A percentile compares a stretch with the other conserved stretches of the same genome.
Conservation (phyloP, 371 early-diverging fungal species). For the Rhizomucor pusillus region DNA sequence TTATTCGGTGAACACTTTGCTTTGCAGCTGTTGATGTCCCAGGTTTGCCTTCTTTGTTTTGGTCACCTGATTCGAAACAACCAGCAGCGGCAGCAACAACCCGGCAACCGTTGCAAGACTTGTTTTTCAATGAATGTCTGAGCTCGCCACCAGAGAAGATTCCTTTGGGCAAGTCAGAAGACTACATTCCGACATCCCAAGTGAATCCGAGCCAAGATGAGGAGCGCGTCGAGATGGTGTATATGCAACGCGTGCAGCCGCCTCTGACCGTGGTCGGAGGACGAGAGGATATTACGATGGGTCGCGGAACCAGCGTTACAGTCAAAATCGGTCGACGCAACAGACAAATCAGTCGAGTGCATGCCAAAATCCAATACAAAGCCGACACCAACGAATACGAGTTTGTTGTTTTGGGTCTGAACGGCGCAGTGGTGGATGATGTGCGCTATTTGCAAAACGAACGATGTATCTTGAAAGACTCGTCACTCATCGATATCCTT, state of each 20-base stretch:
- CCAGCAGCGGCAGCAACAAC: not conserved
- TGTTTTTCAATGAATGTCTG: not conserved
- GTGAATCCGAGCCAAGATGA: conserved; percentile 2
- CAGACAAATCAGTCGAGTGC: conserved; percentile 57
- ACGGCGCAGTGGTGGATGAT: conserved; percentile 46
- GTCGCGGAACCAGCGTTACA: conserved; percentile 54
- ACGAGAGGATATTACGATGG: conserved; percentile 49
- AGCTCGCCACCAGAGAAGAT: conserved; percentile 10
- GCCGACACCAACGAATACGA: conserved; percentile 28
- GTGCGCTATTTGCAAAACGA: conserved; percentile 33
- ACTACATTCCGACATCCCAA: conserved; percentile 27
- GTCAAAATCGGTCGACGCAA: conserved; percentile 59
- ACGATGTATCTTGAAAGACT: conserved; percentile 22
- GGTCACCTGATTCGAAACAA: not conserved
- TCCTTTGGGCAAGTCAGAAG: conserved; percentile 29
- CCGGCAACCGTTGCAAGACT: conserved; percentile 8
- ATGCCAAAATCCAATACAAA: conserved; percentile 52
- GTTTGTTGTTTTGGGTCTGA: conserved; percentile 55
- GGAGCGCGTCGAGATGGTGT: conserved; percentile 5
- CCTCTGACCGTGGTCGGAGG: conserved; percentile 32
- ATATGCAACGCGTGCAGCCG: conserved; percentile 2
- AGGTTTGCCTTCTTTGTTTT: not conserved
- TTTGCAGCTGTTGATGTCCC: not conserved
- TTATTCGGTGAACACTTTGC: no score
- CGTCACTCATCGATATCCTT: conserved; percentile 38